These are phyloP conservation scores for Phytophthora ramorum DNA, from an alignment of 352 stramenopile species.

Conservation along the genomic window DNA sequence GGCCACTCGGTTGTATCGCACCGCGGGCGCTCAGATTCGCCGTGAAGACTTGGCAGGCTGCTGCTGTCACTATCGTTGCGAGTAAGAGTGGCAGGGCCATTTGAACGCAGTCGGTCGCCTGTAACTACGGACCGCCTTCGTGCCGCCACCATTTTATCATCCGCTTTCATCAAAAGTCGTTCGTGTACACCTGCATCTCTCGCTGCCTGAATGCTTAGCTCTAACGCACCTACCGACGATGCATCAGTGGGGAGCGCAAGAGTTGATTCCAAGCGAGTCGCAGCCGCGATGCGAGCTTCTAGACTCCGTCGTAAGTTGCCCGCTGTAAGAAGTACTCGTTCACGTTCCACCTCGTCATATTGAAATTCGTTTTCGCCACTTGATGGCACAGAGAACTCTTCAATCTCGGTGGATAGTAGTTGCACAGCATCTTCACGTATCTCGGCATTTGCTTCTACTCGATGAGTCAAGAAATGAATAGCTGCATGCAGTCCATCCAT, in stretches of 20 bases:
- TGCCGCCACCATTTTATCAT: conserved; percentile 58
- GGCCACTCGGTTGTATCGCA: conserved; percentile 60
- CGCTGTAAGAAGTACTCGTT: conserved; percentile 49
- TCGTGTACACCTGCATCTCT: conserved; percentile 67
- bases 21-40: conserved; percentile 28
- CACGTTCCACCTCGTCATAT: conserved; percentile 41
- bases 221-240: conserved; percentile 55
- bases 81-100: conserved; percentile 23
- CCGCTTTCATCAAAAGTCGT: conserved; percentile 62
- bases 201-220: conserved; percentile 64
- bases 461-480: conserved; percentile 62
- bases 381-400: conserved; percentile 49
- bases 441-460: conserved; percentile 58
- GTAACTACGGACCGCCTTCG: conserved; percentile 28
- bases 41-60: conserved; percentile 27
- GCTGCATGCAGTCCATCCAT: conserved; percentile 58
- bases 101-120: conserved; percentile 33
- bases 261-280: conserved; percentile 53
- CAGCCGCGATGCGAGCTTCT: conserved; percentile 55
- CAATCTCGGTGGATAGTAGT: conserved; percentile 57
- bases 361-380: conserved; percentile 30
- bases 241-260: conserved; percentile 51
- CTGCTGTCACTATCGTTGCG: conserved; percentile 40
- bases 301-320: conserved; percentile 56
- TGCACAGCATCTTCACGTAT: conserved; percentile 67